Evolutionary conservation across 768 basidiomycete species (phyloP).

Genomic region (Termitomyces heimii): DNA sequence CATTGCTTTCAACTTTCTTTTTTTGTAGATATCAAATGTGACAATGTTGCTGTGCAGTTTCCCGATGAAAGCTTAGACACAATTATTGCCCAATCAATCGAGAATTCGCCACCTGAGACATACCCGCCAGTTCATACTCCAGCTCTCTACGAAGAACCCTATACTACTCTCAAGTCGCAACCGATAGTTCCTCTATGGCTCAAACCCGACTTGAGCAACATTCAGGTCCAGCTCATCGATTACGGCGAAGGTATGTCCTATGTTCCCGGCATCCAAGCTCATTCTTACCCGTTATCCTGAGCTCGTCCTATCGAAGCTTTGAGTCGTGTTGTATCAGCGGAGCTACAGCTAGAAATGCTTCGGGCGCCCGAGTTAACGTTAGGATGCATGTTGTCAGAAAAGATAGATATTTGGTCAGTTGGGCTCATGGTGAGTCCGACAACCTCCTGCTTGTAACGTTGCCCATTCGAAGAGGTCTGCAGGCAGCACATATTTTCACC

Average conservation of each 20-base stretch:
- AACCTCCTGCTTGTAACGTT: neutral
- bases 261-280: neutral
- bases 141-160: neutral
- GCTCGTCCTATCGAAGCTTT: neutral
- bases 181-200: neutral
- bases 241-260: neutral
- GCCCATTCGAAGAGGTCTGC: neutral
- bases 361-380: neutral
- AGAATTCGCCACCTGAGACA: neutral
- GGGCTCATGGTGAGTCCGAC: neutral
- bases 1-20: too few relatives aligned
- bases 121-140: neutral
- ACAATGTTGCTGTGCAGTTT: neutral
- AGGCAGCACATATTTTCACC: neutral
- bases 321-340: neutral
- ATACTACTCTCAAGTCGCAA: neutral
- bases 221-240: neutral
- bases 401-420: slow-evolving; percentile 2
- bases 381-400: neutral
- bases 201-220: neutral
- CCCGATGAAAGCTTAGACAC: neutral
- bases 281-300: neutral
- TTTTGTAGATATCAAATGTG: neutral
- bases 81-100: neutral
- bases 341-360: neutral